These are phyloP conservation scores for Beta macrorhiza DNA, from an alignment of 179 eudicot species.

Conservation along the genomic window DNA sequence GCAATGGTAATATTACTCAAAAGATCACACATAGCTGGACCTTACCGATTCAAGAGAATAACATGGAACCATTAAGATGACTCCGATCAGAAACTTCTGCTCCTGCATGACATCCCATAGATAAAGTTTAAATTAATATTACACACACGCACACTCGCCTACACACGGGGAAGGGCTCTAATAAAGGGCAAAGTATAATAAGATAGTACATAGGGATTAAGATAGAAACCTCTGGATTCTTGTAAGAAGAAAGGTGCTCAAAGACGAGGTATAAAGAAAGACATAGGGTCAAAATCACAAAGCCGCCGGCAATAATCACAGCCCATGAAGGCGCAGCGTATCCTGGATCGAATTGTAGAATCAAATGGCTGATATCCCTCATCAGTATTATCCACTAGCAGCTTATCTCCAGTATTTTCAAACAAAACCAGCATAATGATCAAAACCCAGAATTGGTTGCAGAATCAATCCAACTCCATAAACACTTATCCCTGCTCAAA, in stretches of 20 bases:
- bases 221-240: slow-evolving; percentile 76
- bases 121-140: neutral
- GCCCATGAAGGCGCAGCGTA: slow-evolving; percentile 81
- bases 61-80: slow-evolving; percentile 92
- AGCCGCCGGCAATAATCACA: slow-evolving; percentile 61
- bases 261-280: slow-evolving; percentile 83
- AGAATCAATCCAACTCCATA: slow-evolving; percentile 2
- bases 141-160: neutral
- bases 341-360: slow-evolving; percentile 27
- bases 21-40: slow-evolving; percentile 3
- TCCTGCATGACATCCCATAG: slow-evolving; percentile 51
- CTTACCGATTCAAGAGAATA: slow-evolving; percentile 97
- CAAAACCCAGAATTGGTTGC: neutral
- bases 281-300: slow-evolving; percentile 55
- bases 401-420: neutral
- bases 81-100: slow-evolving; percentile 94
- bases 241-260: slow-evolving; percentile 85
- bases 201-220: neutral
- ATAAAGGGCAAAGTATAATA: neutral
- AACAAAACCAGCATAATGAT: slow-evolving; percentile 17
- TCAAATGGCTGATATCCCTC: neutral
- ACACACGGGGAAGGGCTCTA: neutral
- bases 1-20: neutral
- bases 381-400: slow-evolving; percentile 4
- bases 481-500: neutral